Conservation (phyloP, 352 stramenopile species). For the Pythium angustatum region DNA sequence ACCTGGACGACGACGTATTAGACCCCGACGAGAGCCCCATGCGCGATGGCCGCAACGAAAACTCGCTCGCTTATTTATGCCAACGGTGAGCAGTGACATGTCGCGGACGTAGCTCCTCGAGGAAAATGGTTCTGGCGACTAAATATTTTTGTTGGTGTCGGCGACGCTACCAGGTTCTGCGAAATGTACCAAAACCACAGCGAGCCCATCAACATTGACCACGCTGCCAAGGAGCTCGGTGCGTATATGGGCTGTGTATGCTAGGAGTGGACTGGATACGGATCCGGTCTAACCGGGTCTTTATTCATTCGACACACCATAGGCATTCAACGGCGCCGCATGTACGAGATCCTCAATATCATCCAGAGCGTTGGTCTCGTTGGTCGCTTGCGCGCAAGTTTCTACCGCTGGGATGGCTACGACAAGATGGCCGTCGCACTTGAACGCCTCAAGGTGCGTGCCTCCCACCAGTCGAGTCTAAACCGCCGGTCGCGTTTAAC, state of each 20-base stretch:
- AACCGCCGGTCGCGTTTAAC: constrained; percentile 1
- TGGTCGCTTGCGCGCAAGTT: constrained; percentile 31
- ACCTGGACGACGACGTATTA: constrained; percentile 20
- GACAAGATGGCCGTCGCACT: constrained; percentile 34
- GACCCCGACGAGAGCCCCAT: constrained; percentile 30
- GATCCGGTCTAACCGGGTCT: constrained; percentile 3
- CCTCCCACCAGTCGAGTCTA: neutral
- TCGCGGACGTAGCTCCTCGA: neutral
- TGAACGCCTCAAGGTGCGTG: constrained; percentile 33
- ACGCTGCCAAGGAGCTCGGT: constrained; percentile 37
- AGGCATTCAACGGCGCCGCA: constrained; percentile 39
- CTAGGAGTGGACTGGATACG: no score
- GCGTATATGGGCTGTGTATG: neutral
- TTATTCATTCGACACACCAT: neutral
- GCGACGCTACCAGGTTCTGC: constrained; percentile 32
- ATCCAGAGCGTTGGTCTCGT: constrained; percentile 44
- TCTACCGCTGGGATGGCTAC: constrained; percentile 39
- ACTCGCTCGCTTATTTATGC: constrained; percentile 36
- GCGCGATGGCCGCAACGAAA: constrained; percentile 34
- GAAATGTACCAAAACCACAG: constrained; percentile 36
- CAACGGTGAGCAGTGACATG: constrained; percentile 19
- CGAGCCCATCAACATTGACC: constrained; percentile 43
- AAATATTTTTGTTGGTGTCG: neutral
- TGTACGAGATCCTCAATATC: constrained; percentile 51
- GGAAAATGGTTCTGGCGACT: neutral